These are phyloP conservation scores for Gaeumannomyces tritici DNA, from an alignment of 2,329 filamentous ascomycete species.

Conservation along the genomic window DNA sequence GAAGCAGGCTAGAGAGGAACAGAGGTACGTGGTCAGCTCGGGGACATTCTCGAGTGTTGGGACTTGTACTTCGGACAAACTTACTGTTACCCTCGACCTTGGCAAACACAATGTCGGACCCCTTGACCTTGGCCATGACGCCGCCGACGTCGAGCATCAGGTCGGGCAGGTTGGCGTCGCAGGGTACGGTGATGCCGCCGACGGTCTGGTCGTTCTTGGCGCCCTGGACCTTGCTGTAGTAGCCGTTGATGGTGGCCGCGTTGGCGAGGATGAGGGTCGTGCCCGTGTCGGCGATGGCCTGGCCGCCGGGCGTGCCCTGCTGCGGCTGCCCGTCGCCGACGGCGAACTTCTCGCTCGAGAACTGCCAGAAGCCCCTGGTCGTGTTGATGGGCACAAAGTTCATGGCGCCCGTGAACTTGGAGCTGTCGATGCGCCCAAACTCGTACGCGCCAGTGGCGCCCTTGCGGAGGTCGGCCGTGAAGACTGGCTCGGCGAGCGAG, in stretches of 20 bases:
- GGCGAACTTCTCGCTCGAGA: constrained; percentile 45
- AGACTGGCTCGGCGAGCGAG: constrained; percentile 54
- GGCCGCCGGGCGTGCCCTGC: constrained; percentile 23
- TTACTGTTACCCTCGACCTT: constrained; percentile 39
- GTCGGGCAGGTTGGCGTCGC: constrained; percentile 33
- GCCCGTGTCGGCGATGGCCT: constrained; percentile 48
- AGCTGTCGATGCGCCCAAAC: constrained; percentile 59
- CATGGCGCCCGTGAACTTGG: constrained; percentile 54
- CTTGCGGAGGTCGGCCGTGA: constrained; percentile 60
- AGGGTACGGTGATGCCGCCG: constrained; percentile 38
- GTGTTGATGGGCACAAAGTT: constrained; percentile 52
- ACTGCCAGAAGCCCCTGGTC: constrained; percentile 60
- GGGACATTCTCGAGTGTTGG: neutral
- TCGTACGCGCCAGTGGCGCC: constrained; percentile 56
- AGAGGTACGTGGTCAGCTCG: neutral
- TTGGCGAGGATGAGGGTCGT: constrained; percentile 56
- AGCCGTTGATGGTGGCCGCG: constrained; percentile 35
- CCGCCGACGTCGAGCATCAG: constrained; percentile 47
- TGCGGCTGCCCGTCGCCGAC: constrained; percentile 35
- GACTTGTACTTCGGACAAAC: constrained; percentile 14
- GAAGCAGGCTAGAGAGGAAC: constrained; percentile 42
- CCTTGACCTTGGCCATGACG: constrained; percentile 44
- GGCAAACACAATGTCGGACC: constrained; percentile 43
- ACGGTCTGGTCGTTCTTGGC: constrained; percentile 27
- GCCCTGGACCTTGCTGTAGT: constrained; percentile 36